Evolutionary conservation across 2,329 filamentous ascomycete species (phyloP).

Genomic region (Ceratocystis diversiconidia): DNA sequence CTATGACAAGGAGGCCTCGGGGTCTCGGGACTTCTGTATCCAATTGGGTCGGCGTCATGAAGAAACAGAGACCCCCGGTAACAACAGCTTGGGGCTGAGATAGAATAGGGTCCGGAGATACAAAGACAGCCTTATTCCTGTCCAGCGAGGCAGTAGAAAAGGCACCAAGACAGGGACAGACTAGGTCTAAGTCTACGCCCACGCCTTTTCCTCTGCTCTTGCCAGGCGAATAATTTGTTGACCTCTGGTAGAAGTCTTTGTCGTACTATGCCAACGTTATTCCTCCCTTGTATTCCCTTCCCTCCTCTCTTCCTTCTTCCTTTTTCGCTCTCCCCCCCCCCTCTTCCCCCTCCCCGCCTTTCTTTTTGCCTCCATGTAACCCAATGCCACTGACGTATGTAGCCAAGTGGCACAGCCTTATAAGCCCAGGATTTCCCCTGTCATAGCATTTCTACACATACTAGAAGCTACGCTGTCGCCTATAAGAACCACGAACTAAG

Average conservation of each 20-base stretch:
- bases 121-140: background rate
- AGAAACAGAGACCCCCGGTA: background rate
- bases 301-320: background rate
- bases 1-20: background rate
- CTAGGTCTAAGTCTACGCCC: too few relatives aligned
- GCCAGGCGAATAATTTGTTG: too few relatives aligned
- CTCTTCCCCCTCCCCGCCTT: background rate
- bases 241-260: too few relatives aligned
- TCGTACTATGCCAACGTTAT: too few relatives aligned
- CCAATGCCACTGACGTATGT: slow-evolving; percentile 4
- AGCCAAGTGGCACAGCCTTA: background rate
- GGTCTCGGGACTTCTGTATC: too few relatives aligned
- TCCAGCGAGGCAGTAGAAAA: background rate
- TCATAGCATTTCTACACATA: background rate
- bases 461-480: background rate
- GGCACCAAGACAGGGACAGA: background rate
- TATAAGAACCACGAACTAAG: background rate
- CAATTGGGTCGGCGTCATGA: too few relatives aligned
- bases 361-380: background rate
- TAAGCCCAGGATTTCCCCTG: background rate
- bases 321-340: background rate
- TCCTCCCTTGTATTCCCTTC: too few relatives aligned
- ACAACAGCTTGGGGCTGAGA: background rate
- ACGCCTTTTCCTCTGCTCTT: too few relatives aligned
- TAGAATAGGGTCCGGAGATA: background rate